Base-by-base conservation (phyloP, 768 basidiomycete genomes). In the Naganishia friedmannii region DNA sequence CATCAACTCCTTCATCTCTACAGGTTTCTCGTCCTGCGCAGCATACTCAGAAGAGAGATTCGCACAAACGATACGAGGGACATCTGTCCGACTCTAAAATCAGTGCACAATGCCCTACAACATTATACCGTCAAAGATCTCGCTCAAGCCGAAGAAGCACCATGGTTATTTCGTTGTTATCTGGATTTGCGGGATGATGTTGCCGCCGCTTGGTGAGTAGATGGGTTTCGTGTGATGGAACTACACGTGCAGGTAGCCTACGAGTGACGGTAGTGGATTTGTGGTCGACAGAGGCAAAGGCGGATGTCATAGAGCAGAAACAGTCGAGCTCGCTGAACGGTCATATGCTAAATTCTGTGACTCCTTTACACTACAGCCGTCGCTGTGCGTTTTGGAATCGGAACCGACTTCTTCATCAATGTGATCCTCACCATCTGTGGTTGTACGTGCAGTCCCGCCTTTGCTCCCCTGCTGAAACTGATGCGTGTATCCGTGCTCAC, bases 331-430 rank as follows among this genome's bases (percentile, higher is more conserved):
- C 48, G 3, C 19, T 15, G 15, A 34, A 29, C 54, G 31, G 19
- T 26, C 31, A n/a, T 46, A 8, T 65, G 26, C 54, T 23, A 46
- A 46, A 19, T 39, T 60, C 42, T 42, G 42, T 17, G 3, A 45
- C 45, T 53, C 65, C 63, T 31, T 51, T 37, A 31, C 23, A n/a
- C 15, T n/a, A 19, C 39, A 96, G 93, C 94, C 71, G 93, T 96
- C 34, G 93, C 92, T 6, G 89, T 92, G 28, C 86, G 94, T 68
- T 97, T 97, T 78, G 94, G 94, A 34, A 87, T 95, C 75, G 93
- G 92, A 17, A 83, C 83, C 67, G 94, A 97, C 79, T 94, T 96
- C 83, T 94, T 89, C 87, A 82, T 96, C 75, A 96, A 96, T 82
- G 80, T 92, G 4, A 78, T 95, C 74, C 82, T 94, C 42, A 93